A percentile compares a stretch with the other conserved stretches of the same genome.
Conservation (phyloP, 306 rosid species). For the Glycine tomentella region DNA sequence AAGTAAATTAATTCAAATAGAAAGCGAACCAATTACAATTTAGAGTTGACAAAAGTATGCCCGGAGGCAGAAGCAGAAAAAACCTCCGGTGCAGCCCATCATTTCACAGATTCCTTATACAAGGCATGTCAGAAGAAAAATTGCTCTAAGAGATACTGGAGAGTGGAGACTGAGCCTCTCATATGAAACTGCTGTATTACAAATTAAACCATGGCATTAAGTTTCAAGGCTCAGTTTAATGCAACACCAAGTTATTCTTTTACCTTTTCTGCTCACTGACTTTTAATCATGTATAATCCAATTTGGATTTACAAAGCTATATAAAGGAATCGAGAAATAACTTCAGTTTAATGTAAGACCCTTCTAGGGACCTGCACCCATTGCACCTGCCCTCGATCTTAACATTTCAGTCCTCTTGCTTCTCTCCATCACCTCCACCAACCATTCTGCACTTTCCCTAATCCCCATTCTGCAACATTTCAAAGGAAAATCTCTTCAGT, state of each 20-base stretch:
- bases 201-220: constrained; percentile 12
- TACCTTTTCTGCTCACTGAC: constrained; percentile 32
- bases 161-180: constrained; percentile 33
- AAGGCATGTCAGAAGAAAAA: constrained; percentile 38
- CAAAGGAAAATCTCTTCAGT: constrained; percentile 9
- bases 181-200: neutral
- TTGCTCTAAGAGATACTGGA: constrained; percentile 15
- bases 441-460: constrained; percentile 89
- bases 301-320: constrained; percentile 53
- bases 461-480: constrained; percentile 78
- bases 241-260: constrained; percentile 36
- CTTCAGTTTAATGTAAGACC: neutral
- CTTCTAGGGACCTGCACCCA: constrained; percentile 65
- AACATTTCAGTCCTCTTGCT: constrained; percentile 97
- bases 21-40: constrained; percentile 25
- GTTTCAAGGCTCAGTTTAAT: constrained; percentile 39
- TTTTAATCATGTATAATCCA: constrained; percentile 46
- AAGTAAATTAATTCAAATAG: constrained; percentile 28
- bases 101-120: constrained; percentile 32
- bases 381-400: constrained; percentile 77
- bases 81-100: constrained; percentile 47
- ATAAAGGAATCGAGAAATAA: constrained; percentile 44
- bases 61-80: constrained; percentile 46
- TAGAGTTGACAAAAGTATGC: constrained; percentile 40
- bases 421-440: constrained; percentile 95